Evolutionary conservation across 192 early-diverging fungal genomes (phyloP).

Genomic region (Dimargaris xerosporica): DNA sequence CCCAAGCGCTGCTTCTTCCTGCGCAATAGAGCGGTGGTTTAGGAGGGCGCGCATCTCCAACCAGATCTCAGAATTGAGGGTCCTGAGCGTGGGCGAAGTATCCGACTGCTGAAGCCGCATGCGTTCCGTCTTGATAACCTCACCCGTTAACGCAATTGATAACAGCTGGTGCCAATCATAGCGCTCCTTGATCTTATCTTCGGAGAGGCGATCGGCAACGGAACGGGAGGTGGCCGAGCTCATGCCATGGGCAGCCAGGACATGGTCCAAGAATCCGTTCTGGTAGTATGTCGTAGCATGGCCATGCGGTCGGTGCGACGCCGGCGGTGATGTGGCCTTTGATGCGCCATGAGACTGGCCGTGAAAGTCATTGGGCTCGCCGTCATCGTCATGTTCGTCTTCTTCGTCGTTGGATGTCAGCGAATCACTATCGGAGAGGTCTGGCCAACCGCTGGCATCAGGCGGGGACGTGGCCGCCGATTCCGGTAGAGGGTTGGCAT

Average conservation of each 20-base stretch:
- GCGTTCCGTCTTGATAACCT: slow-evolving; percentile 73
- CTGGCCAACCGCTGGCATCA: too few species aligned
- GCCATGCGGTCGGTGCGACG: background rate
- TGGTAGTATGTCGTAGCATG: background rate
- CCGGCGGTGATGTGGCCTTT: background rate
- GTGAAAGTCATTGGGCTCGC: background rate
- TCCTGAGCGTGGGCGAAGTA: slow-evolving; percentile 26
- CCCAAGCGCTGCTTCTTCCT: slow-evolving; percentile 53
- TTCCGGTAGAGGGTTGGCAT: too few species aligned
- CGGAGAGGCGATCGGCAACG: slow-evolving; percentile 11
- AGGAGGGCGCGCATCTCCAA: slow-evolving; percentile 49
- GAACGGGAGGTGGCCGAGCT: background rate
- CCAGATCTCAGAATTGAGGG: slow-evolving; percentile 51
- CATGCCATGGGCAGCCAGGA: background rate
- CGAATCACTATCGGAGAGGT: too few species aligned
- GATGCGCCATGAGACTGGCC: background rate
- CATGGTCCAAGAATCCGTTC: slow-evolving; percentile 5
- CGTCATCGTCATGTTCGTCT: background rate
- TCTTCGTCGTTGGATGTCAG: background rate
- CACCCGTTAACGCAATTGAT: slow-evolving; percentile 59
- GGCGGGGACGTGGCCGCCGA: too few species aligned
- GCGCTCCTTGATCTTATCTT: slow-evolving; percentile 44
- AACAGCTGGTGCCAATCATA: slow-evolving; percentile 79
- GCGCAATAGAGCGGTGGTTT: slow-evolving; percentile 36
- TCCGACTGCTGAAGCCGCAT: slow-evolving; percentile 36